Evolutionary conservation across 306 rosid genomes (phyloP).

Genomic region (Medicago lupulina): DNA sequence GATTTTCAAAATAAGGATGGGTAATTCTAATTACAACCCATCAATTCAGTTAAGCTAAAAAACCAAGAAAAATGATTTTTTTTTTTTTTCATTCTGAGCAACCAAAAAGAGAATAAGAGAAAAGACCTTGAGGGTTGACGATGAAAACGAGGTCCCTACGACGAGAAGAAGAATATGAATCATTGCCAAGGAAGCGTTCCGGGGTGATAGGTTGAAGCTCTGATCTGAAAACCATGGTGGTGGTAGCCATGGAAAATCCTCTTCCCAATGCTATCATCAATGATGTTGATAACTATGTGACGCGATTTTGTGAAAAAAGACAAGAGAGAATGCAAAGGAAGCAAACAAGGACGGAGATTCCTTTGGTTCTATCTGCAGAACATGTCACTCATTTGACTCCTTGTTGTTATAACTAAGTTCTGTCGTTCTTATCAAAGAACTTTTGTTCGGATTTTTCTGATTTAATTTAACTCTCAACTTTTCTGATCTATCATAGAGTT

Average conservation of each 20-base stretch:
- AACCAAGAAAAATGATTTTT: neutral
- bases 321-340: neutral
- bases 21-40: slow-evolving; percentile 35
- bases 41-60: slow-evolving; percentile 23
- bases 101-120: slow-evolving; percentile 13
- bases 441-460: neutral
- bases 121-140: slow-evolving; percentile 84
- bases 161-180: slow-evolving; percentile 57
- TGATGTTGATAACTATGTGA: slow-evolving; percentile 14
- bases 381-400: neutral
- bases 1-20: neutral
- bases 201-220: slow-evolving; percentile 64
- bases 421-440: slow-evolving; percentile 2
- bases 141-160: slow-evolving; percentile 83
- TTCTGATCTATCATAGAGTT: too few relatives aligned
- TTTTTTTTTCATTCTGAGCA: neutral
- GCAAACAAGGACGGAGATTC: neutral
- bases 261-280: slow-evolving; percentile 61
- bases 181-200: slow-evolving; percentile 53
- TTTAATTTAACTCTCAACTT: neutral
- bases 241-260: slow-evolving; percentile 53
- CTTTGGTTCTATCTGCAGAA: slow-evolving; percentile 25
- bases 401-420: neutral
- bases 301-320: neutral
- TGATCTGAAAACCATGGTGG: slow-evolving; percentile 58